Base-by-base conservation (phyloP, 495 filamentous ascomycete genomes). In the Trypethelium eluteriae region DNA sequence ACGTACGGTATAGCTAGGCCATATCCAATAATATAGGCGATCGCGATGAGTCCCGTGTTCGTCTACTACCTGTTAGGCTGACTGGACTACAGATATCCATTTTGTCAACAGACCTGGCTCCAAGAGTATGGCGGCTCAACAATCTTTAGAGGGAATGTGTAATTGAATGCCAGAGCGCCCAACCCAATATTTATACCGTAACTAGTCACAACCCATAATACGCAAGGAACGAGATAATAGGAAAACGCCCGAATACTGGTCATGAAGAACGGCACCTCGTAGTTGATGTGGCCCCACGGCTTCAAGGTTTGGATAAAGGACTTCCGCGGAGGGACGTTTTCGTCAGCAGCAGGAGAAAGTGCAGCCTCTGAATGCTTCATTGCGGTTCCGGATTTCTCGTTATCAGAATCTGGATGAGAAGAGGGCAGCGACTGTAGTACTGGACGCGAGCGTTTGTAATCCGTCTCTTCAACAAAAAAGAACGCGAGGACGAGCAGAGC, bases 391-490 rank as follows among this genome's bases (percentile, higher is more conserved):
- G 32, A 38, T 35, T 66, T 69, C 41, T 68, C 63, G 35, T 72
- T 64, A 10, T 71, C 68, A 25, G 62, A 63, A 32, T 39, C 25
- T 69, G 36, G 62, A 64, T 32, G 59, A 57, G 65, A 64, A 69
- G 62, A 32, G 11, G 69, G 39, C 32, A 34, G 61, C 12, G 59
- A 53, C 2, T 57, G 62, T 0, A 72, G 59, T 0, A 63, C 49
- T 0, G 57, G 69, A 18, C 70, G 67, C 0, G 74, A 64, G 16
- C 84, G 80, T 62, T 84, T 76, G 71, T 85, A 88, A 0, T 78
- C 73, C 0, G 85, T 85, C 71, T 88, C 85, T 68, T 87, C 84
- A 4, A 85, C 84, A 65, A 86, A 81, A 67, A 87, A 75, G 72
- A 87, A 86, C 3, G 84, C 83, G 10, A 84, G 71, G 57, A 88